Evolutionary conservation across 148 eudicot species (phyloP), one percentile per base, ranked within the genome.

Genomic region (Vaccinium corymbosum): DNA sequence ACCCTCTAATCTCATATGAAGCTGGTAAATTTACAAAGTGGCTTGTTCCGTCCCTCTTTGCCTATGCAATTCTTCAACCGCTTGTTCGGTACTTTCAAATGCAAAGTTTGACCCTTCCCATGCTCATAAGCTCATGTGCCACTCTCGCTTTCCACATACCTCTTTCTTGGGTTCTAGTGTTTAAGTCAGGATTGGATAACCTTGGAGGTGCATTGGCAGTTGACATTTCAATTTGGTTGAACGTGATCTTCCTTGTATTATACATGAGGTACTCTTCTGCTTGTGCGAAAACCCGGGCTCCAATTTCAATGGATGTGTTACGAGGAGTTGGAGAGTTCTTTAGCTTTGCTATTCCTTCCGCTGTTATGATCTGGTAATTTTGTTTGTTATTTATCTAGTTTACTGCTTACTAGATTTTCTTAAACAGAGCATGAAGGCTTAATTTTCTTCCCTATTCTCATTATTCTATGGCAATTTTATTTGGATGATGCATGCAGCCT

Each of bases 331-430:
- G 85, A 53, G 97, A 93, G 82, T 95, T 95, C 80, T 93, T 95
- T 62, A 84, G 90, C 13, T 92, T 92, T 71, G 98, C 98, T 35
- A 77, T 95, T 76, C 98, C 98, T 84, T 95, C 98, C 59, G 97
- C 95, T 83, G 82, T 89, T 35, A 94, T 96, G 98, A 53, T 92
- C 53, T 96, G 98, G 98, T 94, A 92, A 83, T 59, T 25, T 42
- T 17, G 5, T 53, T 55, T 72, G 29, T 48, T 52, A 32, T 51
- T 71, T 49, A 22, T 64, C 22, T 17, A 32, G 78, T 46, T 48
- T 48, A 20, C 49, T 10, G 48, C 6, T 13, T 4, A 13, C 2
- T 3, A 2, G 38, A 49, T 49, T 76, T 76, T 14, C 16, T 50
- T 22, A 22, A 32, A 51, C 32, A 22, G 6, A 12, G 10, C 73